Evolutionary conservation across 2,329 filamentous ascomycete species (phyloP).

Genomic region (Thielaviopsis punctulata): DNA sequence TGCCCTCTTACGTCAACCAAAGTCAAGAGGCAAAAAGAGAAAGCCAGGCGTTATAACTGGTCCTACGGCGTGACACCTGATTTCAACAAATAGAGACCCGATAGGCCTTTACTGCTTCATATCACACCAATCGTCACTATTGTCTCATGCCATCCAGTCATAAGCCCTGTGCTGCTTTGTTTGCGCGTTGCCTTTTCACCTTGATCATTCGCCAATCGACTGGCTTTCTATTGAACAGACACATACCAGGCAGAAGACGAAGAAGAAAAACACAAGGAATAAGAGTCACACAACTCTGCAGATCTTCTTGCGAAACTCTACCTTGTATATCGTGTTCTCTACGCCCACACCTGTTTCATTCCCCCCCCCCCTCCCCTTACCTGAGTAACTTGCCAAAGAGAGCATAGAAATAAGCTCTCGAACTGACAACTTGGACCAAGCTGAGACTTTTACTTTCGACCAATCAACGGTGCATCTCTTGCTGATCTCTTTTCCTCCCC

Average conservation of each 20-base stretch:
- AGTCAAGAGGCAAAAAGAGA: no score
- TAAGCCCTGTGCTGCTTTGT: not conserved
- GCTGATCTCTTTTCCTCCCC: not conserved
- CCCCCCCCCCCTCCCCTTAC: no score
- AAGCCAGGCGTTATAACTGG: no score
- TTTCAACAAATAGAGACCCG: no score
- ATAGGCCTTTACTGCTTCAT: not conserved
- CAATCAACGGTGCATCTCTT: not conserved
- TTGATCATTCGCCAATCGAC: not conserved
- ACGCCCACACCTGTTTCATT: not conserved
- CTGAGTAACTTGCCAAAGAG: not conserved
- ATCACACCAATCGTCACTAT: not conserved
- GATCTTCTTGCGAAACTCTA: not conserved
- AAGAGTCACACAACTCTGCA: not conserved
- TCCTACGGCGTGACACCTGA: no score
- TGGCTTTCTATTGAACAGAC: not conserved
- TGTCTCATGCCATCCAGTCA: not conserved
- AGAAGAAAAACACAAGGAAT: not conserved
- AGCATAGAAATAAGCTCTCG: not conserved
- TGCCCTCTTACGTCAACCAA: no score
- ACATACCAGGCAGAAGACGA: not conserved
- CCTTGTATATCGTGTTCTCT: not conserved
- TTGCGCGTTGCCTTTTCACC: not conserved
- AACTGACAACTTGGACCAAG: not conserved
- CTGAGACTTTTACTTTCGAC: not conserved